Conservation (phyloP, 495 filamentous ascomycete genomes). For the Coniosporium apollinis region DNA sequence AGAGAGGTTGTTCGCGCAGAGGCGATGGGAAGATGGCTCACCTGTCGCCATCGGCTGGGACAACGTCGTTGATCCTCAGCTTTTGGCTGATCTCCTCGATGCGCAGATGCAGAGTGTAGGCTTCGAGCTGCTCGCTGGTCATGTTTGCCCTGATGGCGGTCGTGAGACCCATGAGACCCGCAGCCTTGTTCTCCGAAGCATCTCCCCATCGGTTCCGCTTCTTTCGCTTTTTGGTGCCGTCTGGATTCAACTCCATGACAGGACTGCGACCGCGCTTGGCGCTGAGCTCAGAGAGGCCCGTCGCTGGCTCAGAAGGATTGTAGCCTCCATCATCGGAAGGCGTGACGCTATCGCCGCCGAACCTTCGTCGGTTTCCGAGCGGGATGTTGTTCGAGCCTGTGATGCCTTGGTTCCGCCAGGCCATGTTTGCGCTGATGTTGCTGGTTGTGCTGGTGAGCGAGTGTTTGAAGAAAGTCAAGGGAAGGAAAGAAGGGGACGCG, state of each 20-base stretch:
- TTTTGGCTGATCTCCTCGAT: conserved; percentile 99
- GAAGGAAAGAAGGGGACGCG: no score
- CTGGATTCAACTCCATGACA: conserved; percentile 27
- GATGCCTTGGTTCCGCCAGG: conserved; percentile 88
- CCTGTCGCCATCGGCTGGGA: conserved; percentile 88
- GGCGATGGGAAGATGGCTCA: conserved; percentile 26
- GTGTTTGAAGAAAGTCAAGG: no score
- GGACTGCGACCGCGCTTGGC: conserved; percentile 67
- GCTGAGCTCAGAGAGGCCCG: conserved; percentile 29
- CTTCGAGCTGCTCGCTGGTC: conserved; percentile 94
- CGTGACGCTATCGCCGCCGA: conserved; percentile 45
- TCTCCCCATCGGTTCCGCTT: conserved; percentile 98
- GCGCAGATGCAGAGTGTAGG: conserved; percentile 84
- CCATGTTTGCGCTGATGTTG: conserved; percentile 36
- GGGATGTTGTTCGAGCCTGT: conserved; percentile 98
- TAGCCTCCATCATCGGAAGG: conserved; percentile 39
- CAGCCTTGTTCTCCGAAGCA: conserved; percentile 90
- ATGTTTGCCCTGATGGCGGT: conserved; percentile 92
- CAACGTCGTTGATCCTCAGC: conserved; percentile 93
- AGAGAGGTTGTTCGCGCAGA: conserved; percentile 4
- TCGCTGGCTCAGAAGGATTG: conserved; percentile 35
- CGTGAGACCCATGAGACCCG: conserved; percentile 90
- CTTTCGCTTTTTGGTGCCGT: conserved; percentile 73
- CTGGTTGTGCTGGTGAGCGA: conserved; percentile 1
- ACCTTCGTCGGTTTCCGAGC: conserved; percentile 71